phyloP scores from a whole-genome alignment of 768 basidiomycete genomes.

The Termitomyces sp. region DNA sequence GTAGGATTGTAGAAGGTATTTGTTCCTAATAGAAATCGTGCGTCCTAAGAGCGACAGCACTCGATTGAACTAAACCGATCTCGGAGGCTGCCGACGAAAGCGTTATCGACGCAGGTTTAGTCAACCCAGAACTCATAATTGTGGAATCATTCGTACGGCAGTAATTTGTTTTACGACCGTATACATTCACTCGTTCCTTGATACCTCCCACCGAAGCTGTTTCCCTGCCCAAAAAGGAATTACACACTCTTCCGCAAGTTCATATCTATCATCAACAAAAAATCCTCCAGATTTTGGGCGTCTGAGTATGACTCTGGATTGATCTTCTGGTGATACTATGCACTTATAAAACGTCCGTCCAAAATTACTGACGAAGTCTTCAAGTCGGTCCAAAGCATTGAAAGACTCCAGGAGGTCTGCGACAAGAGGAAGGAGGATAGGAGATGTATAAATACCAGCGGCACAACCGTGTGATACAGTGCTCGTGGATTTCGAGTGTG shows the following conservation, averaged over 20 bases:
- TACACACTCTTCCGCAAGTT: conserved; percentile 44
- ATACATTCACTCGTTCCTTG: conserved; percentile 7
- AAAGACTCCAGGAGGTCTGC: conserved; percentile 88
- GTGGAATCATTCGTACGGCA: background rate
- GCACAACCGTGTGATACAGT: conserved; percentile 75
- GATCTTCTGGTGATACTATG: conserved; percentile 21
- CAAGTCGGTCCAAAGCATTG: conserved; percentile 76
- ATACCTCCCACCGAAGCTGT: conserved; percentile 68
- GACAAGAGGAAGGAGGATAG: conserved; percentile 84
- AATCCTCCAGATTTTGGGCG: conserved; percentile 29
- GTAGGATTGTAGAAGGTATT: background rate
- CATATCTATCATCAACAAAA: conserved; percentile 45
- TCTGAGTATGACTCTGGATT: conserved; percentile 37
- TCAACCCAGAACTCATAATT: background rate
- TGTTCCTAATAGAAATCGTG: background rate
- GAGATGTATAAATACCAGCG: conserved; percentile 94
- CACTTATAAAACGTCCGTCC: conserved; percentile 79
- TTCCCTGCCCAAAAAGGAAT: conserved; percentile 90
- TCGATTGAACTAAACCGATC: background rate
- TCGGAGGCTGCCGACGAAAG: background rate
- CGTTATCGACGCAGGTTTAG: too few relatives aligned
- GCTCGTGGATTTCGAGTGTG: conserved; percentile 60
- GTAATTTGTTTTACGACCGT: background rate
- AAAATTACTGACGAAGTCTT: conserved; percentile 71
- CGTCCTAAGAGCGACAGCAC: conserved; percentile 11